Conservation (phyloP, 2,329 filamentous ascomycete species). For the Ilyonectria destructans region DNA sequence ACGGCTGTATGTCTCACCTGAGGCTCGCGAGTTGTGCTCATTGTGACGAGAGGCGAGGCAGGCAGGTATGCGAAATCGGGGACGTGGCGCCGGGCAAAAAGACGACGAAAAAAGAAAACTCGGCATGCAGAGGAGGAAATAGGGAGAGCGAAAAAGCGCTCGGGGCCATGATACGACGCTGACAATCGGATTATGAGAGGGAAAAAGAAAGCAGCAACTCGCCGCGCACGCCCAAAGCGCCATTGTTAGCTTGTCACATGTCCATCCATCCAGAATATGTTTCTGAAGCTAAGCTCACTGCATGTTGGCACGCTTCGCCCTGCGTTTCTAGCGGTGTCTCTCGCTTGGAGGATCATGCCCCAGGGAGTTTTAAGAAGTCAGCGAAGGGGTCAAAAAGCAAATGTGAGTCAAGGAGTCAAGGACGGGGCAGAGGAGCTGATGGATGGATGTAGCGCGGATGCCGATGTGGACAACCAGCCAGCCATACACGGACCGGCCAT, state of each 20-base stretch:
- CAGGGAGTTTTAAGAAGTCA: not conserved
- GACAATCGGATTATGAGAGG: not conserved
- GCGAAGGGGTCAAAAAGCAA: not conserved
- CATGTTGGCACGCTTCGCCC: not conserved
- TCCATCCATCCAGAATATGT: not conserved
- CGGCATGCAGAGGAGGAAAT: not conserved
- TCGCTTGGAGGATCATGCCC: not conserved
- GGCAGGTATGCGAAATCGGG: not conserved
- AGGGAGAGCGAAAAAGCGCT: not conserved
- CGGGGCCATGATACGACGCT: not conserved
- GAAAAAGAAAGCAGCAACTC: not conserved
- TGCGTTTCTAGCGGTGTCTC: constrained; percentile 8
- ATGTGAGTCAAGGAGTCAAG: not conserved
- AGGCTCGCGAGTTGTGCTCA: not conserved
- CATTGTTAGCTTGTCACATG: not conserved
- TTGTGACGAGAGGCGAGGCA: not conserved
- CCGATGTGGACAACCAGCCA: not conserved
- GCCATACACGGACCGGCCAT: no score
- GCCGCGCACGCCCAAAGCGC: not conserved
- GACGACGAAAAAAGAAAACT: not conserved
- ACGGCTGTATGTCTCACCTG: not conserved
- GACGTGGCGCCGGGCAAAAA: not conserved
- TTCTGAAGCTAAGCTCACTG: not conserved
- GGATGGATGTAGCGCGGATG: not conserved
- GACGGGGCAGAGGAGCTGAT: not conserved